Evolutionary conservation across 1,139 yeast species (phyloP), one percentile per base, ranked within the genome.

Genomic region (Pichia sp.): DNA sequence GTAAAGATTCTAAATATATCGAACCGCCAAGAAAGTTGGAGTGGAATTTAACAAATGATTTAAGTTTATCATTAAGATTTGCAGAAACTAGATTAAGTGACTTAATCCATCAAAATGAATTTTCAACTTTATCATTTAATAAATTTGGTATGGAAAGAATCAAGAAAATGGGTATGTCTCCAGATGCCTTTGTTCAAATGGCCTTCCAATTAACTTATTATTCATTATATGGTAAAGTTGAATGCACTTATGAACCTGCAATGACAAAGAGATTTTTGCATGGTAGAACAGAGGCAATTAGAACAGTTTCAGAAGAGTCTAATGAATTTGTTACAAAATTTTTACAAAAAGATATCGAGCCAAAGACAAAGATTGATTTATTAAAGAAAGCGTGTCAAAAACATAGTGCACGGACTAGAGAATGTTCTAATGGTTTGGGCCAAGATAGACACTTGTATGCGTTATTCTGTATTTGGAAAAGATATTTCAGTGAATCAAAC

Each of bases 151-250:
- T 87, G 55, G 79, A 82, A 45, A 76, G 79, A 53, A 88, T 89
- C 61, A 89, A 89, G 62, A 79, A 80, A 54, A 82, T 87, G 82
- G 90, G 88, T 56, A 84, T 82, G 64, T 85, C 95, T 7, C 97
- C 97, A 0, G 97, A 89, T 71, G 97, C 97, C 0, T 89, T 85
- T 67, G 85, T 85, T 41, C 97, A 89, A 67, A 88, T 89, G 94
- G 85, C 90, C 20, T 88, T 88, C 72, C 97, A 89, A 66, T 88
- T 94, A 5, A 88, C 96, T 12, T 89, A 88, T 66, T 89, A 87
- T 63, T 94, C 96, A 0, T 74, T 89, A 46, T 89, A 89, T 63
- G 97, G 97, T 42, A 85, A 85, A 61, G 94, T 88, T 39, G 97
- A 88, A 64, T 86, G 95, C 58, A 87, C 96, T 15, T 89, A 89